Evolutionary conservation across 2,329 filamentous ascomycete genomes (phyloP), one percentile per base, ranked within the genome.

Genomic region (Colletotrichum paranaense): DNA sequence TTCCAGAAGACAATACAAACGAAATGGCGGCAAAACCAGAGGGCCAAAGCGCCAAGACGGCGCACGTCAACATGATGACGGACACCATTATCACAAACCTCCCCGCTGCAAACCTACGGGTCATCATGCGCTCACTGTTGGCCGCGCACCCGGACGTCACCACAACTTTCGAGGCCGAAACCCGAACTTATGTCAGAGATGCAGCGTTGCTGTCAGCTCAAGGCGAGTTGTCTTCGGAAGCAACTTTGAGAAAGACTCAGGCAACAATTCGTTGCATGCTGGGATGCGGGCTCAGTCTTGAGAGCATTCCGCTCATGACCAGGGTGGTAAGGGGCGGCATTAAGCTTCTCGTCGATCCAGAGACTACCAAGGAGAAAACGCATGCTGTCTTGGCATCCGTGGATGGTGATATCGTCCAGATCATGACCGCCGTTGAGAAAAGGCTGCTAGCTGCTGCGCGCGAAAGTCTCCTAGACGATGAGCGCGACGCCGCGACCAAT

Each of bases 1-100:
- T 42, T 26, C 28, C 32, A n/a, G 5, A n/a, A 9, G 12, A 42
- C 35, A 4, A 26, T 5, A n/a, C 6, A 11, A 22, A 6, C 52
- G 26, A 52, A 4, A 72, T 72, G 68, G 35, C 57, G 28, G n/a
- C 68, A 35, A 16, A n/a, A 5, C 7, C 64, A 14, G 56, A 49
- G 7, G 49, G 46, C n/a, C 57, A 28, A 22, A 49, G 74, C 64
- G 73, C 73, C 66, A 78, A 76, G n/a, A 76, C 74, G 46, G 82
- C 84, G 30, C 84, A 86, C 75, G 83, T 86, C 74, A 86, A 86
- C 65, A 84, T 86, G 81, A 86, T 86, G 84, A 83, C 82, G 2
- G 84, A 86, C 68, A 84, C 82, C 4, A 81, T 86, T 68, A 84
- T 86, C 65, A 82, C 81, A n/a, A 86, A 84, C 58, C 73, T 86